Conservation (phyloP, 352 stramenopile species). For the Plasmopara halstedii region DNA sequence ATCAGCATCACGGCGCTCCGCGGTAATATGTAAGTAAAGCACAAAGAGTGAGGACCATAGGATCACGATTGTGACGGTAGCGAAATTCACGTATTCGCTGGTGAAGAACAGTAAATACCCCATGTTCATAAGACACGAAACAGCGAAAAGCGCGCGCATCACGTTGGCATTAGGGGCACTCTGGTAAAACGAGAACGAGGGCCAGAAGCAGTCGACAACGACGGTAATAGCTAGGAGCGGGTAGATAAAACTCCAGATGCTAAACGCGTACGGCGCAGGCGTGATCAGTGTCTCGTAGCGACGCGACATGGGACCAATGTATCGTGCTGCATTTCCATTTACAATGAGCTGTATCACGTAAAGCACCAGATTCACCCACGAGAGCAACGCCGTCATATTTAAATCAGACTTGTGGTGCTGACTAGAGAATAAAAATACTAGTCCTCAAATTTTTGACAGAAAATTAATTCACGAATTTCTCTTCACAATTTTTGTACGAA, state of each 20-base stretch:
- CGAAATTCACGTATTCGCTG: slow-evolving; percentile 49
- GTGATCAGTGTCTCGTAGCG: slow-evolving; percentile 73
- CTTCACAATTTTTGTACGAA: too few species aligned
- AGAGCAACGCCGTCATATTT: slow-evolving; percentile 28
- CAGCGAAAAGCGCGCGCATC: slow-evolving; percentile 50
- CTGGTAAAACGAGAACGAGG: slow-evolving; percentile 52
- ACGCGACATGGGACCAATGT: slow-evolving; percentile 46
- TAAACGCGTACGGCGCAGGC: slow-evolving; percentile 61
- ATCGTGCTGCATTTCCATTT: slow-evolving; percentile 40
- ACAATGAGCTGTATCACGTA: slow-evolving; percentile 58
- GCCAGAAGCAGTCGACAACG: slow-evolving; percentile 57
- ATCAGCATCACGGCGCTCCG: slow-evolving; percentile 27
- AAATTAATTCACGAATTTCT: too few species aligned
- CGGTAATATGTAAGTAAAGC: slow-evolving; percentile 50
- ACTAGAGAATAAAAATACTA: too few species aligned
- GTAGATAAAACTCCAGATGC: slow-evolving; percentile 81
- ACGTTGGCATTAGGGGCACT: slow-evolving; percentile 35
- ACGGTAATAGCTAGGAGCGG: slow-evolving; percentile 51
- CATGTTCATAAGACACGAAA: slow-evolving; percentile 62
- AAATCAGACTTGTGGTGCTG: not conserved
- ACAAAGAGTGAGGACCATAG: slow-evolving; percentile 55
- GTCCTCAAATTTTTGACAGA: too few species aligned
- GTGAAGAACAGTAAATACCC: slow-evolving; percentile 67
- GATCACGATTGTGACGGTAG: slow-evolving; percentile 41
- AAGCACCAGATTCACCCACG: slow-evolving; percentile 52